phyloP scores from a whole-genome alignment of 1,284 basidiomycete genomes.

The Pseudomicrostroma phylloplanum region DNA sequence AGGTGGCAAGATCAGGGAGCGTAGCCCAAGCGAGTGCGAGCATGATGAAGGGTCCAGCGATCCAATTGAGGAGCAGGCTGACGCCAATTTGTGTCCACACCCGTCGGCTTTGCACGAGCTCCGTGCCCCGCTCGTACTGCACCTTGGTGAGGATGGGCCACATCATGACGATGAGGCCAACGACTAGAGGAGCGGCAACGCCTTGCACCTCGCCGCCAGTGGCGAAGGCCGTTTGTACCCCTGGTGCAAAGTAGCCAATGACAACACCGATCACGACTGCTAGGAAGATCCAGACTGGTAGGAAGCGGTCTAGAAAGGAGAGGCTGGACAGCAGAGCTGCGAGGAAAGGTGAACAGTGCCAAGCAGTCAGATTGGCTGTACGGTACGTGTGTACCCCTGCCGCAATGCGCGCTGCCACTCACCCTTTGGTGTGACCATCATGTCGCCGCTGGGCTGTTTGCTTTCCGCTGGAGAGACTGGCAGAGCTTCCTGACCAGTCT shows the following conservation, averaged over 20 bases:
- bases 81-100: slow-evolving; percentile 69
- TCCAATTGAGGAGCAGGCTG: slow-evolving; percentile 73
- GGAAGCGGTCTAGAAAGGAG: slow-evolving; percentile 61
- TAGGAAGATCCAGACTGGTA: slow-evolving; percentile 67
- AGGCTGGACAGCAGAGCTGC: slow-evolving; percentile 31
- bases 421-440: too few relatives aligned
- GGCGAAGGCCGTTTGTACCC: background rate
- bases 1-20: slow-evolving; percentile 60
- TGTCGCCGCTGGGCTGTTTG: too few relatives aligned
- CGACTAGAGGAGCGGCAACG: slow-evolving; percentile 43
- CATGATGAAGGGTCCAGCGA: slow-evolving; percentile 71
- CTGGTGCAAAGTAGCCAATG: slow-evolving; percentile 57
- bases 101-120: slow-evolving; percentile 58
- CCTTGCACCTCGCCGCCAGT: slow-evolving; percentile 39
- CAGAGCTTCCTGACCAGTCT: too few relatives aligned
- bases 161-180: slow-evolving; percentile 72
- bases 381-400: too few relatives aligned
- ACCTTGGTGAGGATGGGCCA: slow-evolving; percentile 73
- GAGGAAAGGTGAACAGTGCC: background rate
- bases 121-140: slow-evolving; percentile 67
- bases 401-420: too few relatives aligned
- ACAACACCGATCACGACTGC: slow-evolving; percentile 74
- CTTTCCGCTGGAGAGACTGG: too few relatives aligned
- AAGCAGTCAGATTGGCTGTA: too few relatives aligned
- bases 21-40: slow-evolving; percentile 76